Evolutionary conservation across 2,329 filamentous ascomycete genomes (phyloP).

Genomic region (Cladophialophora bantiana): DNA sequence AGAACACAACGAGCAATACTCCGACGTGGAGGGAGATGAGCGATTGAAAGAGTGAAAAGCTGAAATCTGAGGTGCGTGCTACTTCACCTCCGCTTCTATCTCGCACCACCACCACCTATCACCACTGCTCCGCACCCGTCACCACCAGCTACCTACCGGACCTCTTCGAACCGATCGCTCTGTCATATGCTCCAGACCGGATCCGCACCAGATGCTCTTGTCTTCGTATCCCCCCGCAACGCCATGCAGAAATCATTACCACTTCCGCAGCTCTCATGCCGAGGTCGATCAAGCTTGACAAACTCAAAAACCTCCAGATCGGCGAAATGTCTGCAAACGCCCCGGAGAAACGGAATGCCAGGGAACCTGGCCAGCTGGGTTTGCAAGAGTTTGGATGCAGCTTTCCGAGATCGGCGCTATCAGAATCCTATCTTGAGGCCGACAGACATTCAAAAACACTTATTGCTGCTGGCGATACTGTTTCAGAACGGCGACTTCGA

Average conservation of each 20-base stretch:
- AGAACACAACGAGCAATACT: not conserved
- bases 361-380: not conserved
- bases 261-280: not conserved
- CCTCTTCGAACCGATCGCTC: not conserved
- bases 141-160: no score
- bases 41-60: not conserved
- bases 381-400: not conserved
- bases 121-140: no score
- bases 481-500: not conserved
- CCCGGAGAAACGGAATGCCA: slow-evolving; percentile 1
- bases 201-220: not conserved
- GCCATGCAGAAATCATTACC: not conserved
- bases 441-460: not conserved
- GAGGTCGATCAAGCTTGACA: not conserved
- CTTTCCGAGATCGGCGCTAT: not conserved
- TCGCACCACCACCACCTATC: no score
- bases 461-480: not conserved
- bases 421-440: not conserved
- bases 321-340: not conserved
- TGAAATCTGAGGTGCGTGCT: no score
- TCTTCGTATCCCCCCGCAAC: slow-evolving; percentile 4
- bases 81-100: no score
- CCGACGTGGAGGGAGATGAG: not conserved
- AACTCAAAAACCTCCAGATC: not conserved
- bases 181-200: not conserved